These are phyloP conservation scores for Mycosphaerelloides madeirae DNA, from an alignment of 2,329 filamentous ascomycete species.

Conservation along the genomic window DNA sequence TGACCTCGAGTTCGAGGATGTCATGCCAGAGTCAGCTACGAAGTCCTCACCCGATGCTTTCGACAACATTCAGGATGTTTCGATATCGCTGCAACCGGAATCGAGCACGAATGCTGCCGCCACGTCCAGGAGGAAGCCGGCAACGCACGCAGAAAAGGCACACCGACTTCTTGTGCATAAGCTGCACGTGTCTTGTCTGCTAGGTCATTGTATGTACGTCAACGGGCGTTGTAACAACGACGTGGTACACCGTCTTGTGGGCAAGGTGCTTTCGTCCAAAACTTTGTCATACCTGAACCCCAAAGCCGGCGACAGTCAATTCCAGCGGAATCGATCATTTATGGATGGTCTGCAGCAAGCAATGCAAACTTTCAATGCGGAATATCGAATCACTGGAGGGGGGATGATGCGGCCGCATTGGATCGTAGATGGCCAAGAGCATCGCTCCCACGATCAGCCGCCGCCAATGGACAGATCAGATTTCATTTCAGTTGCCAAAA, in stretches of 20 bases:
- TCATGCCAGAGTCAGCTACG: conserved; percentile 36
- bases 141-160: conserved; percentile 54
- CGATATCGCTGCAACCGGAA: conserved; percentile 37
- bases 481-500: conserved; percentile 66
- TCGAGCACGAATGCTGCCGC: conserved; percentile 32
- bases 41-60: conserved; percentile 24
- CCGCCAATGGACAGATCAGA: conserved; percentile 47
- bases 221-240: conserved; percentile 79
- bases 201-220: conserved; percentile 69
- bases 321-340: conserved; percentile 69
- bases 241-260: conserved; percentile 46
- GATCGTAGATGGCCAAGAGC: conserved; percentile 55
- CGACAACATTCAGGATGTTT: conserved; percentile 36
- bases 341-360: conserved; percentile 72
- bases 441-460: conserved; percentile 9
- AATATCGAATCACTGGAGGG: conserved; percentile 65
- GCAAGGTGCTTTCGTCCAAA: conserved; percentile 61
- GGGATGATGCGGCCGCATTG: conserved; percentile 69
- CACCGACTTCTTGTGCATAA: conserved; percentile 76
- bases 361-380: conserved; percentile 61
- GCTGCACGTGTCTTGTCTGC: conserved; percentile 73
- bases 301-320: conserved; percentile 62
- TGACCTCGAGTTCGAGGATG: conserved; percentile 61
- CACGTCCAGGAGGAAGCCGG: conserved; percentile 45
- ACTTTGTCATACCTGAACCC: conserved; percentile 66